Base-by-base conservation (phyloP, 1,284 basidiomycete genomes). In the Sparassis latifolia region DNA sequence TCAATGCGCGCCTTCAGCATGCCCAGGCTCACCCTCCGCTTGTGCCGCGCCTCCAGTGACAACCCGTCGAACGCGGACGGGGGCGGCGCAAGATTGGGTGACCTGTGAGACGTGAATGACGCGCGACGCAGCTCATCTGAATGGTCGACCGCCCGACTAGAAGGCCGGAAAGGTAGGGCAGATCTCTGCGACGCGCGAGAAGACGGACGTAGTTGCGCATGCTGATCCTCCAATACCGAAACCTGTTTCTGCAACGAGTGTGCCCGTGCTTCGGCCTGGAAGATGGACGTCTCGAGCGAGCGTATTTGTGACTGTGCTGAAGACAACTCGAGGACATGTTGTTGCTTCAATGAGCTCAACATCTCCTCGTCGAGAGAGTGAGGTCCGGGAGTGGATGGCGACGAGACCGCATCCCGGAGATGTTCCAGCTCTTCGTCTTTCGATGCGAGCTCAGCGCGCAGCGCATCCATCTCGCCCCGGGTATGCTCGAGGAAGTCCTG, bases 1-100 rank as follows among this genome's bases (percentile, higher is more conserved):
- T 90, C 88, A 66, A 95, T 93, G 42, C 92, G 80, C 30, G 89
- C 91, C 65, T 92, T 92, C 48, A 95, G 79, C 80, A 93, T 92
- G 61, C 83, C 83, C 53, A 95, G 69, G 64, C 89, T 92, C 53
- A 91, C 82, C 60, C 86, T 82, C 48, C 92, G 84, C 64, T 92
- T 92, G 67, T 93, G 90, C 38, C 82, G 73, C 33, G 88, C 85
- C 63, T 89, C 83, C 0, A 85, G 78, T 1, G 88, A 83, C 42
- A 94, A 73, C 44, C 62, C 62, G 44, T 64, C 62, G 52, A 65
- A 63, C 9, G 57, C 52, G 9, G 63, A 53, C 7, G 53, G 39
- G 10, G 71, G 71, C 10, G 65, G 55, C 27, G 67, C 64, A 53
- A 44, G 66, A 60, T 50, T 61, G 58, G 56, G 60, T 30, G 72